These are phyloP conservation scores for Debaryomyces psychrophilus DNA, from an alignment of 1,139 yeast genomes.

Conservation along the genomic window DNA sequence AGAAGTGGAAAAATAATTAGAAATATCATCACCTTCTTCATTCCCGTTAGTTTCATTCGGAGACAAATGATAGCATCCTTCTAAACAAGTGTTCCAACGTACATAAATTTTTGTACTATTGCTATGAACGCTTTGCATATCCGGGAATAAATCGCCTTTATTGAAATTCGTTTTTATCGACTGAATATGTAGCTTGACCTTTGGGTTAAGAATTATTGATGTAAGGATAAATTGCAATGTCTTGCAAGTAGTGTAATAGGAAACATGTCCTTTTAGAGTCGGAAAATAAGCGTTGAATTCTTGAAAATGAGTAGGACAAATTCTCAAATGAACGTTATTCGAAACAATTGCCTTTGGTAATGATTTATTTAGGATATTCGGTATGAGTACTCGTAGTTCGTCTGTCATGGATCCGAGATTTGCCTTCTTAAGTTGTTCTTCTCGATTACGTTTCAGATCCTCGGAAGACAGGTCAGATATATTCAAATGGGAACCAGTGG, in stretches of 20 bases:
- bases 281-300: slow-evolving; percentile 59
- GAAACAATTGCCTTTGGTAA: slow-evolving; percentile 56
- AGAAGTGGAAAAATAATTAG: slow-evolving; percentile 32
- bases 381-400: slow-evolving; percentile 54
- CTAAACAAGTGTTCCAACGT: slow-evolving; percentile 65
- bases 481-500: neutral
- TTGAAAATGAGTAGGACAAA: slow-evolving; percentile 62
- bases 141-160: slow-evolving; percentile 28
- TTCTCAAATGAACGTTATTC: slow-evolving; percentile 55
- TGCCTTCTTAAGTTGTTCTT: slow-evolving; percentile 38
- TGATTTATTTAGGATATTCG: slow-evolving; percentile 53
- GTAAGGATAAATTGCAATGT: slow-evolving; percentile 58
- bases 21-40: slow-evolving; percentile 16
- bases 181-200: slow-evolving; percentile 53
- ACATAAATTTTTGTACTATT: slow-evolving; percentile 57
- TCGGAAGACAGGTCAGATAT: neutral
- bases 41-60: slow-evolving; percentile 17
- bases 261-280: slow-evolving; percentile 57
- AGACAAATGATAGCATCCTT: slow-evolving; percentile 51
- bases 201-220: slow-evolving; percentile 56
- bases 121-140: slow-evolving; percentile 26
- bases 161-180: slow-evolving; percentile 34
- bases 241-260: slow-evolving; percentile 57
- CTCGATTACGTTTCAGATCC: neutral
- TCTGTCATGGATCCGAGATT: slow-evolving; percentile 66